Conservation (phyloP, 2,329 filamentous ascomycete species). For the Aspergillus sp. region DNA sequence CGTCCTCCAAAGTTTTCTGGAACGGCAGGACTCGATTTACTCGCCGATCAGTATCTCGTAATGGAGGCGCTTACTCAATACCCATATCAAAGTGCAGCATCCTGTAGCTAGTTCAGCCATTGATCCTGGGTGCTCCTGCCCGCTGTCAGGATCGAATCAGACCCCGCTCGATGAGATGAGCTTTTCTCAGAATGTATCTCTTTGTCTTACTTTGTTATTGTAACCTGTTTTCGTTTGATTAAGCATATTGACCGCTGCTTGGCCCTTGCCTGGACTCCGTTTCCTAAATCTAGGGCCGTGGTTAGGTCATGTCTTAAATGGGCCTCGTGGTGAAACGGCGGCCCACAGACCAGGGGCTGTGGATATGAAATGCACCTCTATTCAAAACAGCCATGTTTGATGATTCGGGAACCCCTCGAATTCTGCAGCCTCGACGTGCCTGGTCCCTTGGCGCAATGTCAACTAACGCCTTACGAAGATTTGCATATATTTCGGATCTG, state of each 20-base stretch:
- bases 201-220: background rate
- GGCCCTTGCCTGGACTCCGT: background rate
- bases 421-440: background rate
- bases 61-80: background rate
- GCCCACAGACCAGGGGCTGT: background rate
- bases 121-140: background rate
- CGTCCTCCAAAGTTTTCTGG: background rate
- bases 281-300: background rate
- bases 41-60: background rate
- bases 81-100: background rate
- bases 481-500: background rate
- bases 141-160: background rate
- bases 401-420: background rate
- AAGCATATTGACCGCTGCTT: background rate
- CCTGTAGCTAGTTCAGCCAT: background rate
- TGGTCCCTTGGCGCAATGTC: background rate
- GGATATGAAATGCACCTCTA: background rate
- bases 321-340: constrained; percentile 7
- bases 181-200: background rate
- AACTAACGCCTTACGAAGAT: background rate
- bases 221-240: constrained; percentile 1
- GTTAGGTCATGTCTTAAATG: background rate
- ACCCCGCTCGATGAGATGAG: background rate
- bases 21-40: background rate
- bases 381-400: constrained; percentile 10